A percentile compares a stretch with the other conserved stretches of the same genome.
phyloP scores from a whole-genome alignment of 164 flowering plant genomes.

The Aristolochia californica region DNA sequence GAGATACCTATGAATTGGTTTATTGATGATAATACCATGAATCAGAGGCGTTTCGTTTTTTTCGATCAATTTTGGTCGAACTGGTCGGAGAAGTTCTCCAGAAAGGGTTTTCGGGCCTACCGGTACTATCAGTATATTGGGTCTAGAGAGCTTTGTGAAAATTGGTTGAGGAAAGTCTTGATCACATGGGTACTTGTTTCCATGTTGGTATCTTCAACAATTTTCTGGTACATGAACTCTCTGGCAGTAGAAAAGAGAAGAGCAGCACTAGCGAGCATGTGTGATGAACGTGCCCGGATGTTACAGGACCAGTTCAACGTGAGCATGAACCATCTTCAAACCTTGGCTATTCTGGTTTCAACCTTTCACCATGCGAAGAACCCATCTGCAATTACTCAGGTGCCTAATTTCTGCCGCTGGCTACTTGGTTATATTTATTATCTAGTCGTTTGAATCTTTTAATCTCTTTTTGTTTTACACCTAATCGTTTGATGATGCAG shows the following conservation, averaged over 20 bases:
- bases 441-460: background rate
- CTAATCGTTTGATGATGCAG: too few species aligned
- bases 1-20: conserved; percentile 58
- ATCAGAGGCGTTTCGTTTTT: conserved; percentile 28
- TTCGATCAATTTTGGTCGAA: conserved; percentile 36
- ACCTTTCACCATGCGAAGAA: conserved; percentile 75
- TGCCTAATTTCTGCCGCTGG: conserved; percentile 9
- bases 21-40: conserved; percentile 42
- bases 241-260: conserved; percentile 63
- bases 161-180: conserved; percentile 56
- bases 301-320: conserved; percentile 91
- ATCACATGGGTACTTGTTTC: conserved; percentile 43
- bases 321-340: conserved; percentile 90
- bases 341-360: conserved; percentile 76
- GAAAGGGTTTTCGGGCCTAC: conserved; percentile 34
- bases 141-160: conserved; percentile 31
- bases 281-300: conserved; percentile 92
- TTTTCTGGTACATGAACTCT: conserved; percentile 54
- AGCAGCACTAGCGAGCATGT: conserved; percentile 75
- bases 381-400: conserved; percentile 95
- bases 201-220: conserved; percentile 29
- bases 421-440: background rate
- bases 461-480: too few species aligned
- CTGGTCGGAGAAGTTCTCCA: conserved; percentile 43
- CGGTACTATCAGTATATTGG: conserved; percentile 34